Evolutionary conservation across 805 yeast genomes (phyloP), one percentile per base, ranked within the genome.

Genomic region (Nakazawaea wyomingensis): DNA sequence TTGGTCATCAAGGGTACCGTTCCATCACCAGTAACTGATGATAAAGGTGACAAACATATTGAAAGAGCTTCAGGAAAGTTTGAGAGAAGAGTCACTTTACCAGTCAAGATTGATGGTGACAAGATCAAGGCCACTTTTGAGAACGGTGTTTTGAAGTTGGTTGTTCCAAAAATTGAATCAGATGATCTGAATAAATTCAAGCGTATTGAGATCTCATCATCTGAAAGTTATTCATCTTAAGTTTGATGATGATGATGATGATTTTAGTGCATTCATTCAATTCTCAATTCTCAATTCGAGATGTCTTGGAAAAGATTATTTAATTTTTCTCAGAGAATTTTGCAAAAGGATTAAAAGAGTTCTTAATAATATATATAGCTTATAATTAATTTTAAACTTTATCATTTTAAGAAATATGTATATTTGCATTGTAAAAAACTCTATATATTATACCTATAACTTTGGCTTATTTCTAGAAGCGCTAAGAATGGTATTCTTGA

Each of bases 91-190:
- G 48, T 72, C 43, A 55, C 61, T 7, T 56, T 74, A 30, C 76
- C 76, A 36, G 60, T 62, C 10, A 62, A 61, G 31, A 48, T 73
- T 29, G 75, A 69, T 46, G 69, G 66, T 19, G 70, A 66, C 5
- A 60, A 65, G 37, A 68, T 74, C 48, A 63, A 57, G 49, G 80
- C 80, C 22, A 64, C 56, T 37, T 71, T 69, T 48, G 59, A 63
- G 13, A 60, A 71, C 47, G 79, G 80, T 44, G 64, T 74, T 30
- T 57, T 72, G 47, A 57, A 62, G 29, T 56, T 74, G 45, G 54
- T 49, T 5, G 59, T 71, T 34, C 77, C 76, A 50, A 72, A 72
- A 47, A 44, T 63, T 28, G 48, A 50, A 14, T 33, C 16, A n/a
- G 16, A 14, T 18, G 48, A 48, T 18, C 49, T 44, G 21, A 47